phyloP scores from a whole-genome alignment of 176 grass and related monocot genomes.

The Poa pratensis region DNA sequence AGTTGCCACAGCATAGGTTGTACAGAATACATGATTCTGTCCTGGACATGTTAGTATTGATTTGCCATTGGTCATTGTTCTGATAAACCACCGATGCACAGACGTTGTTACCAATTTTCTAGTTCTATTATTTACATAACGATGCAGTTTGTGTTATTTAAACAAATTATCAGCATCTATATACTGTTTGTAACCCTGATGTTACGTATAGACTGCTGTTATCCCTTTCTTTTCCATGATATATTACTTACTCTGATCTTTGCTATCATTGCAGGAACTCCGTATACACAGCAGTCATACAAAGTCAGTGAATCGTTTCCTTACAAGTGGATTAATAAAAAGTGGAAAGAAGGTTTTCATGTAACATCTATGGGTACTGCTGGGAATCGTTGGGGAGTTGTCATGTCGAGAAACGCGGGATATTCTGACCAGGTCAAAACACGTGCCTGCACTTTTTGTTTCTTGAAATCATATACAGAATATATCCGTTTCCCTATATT shows the following conservation, averaged over 20 bases:
- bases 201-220: slow-evolving; percentile 22
- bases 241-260: background rate
- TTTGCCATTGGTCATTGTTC: slow-evolving; percentile 1
- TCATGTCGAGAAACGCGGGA: slow-evolving; percentile 82
- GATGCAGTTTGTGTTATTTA: background rate
- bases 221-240: background rate
- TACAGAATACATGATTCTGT: slow-evolving; percentile 4
- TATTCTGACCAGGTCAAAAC: slow-evolving; percentile 69
- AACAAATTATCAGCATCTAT: background rate
- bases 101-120: background rate
- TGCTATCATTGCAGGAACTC: slow-evolving; percentile 56
- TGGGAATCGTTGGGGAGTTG: slow-evolving; percentile 76
- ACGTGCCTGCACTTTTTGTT: background rate
- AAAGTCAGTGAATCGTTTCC: slow-evolving; percentile 94
- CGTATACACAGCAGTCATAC: slow-evolving; percentile 81
- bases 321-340: slow-evolving; percentile 95
- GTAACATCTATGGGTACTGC: slow-evolving; percentile 84
- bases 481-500: background rate
- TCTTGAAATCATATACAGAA: background rate
- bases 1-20: slow-evolving; percentile 4
- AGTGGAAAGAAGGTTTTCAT: slow-evolving; percentile 96
- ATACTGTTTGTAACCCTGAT: background rate
- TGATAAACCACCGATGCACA: background rate
- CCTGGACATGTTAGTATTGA: background rate
- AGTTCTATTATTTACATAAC: background rate